Percentiles rank a stretch among this genome's conserved stretches.
phyloP scores from a whole-genome alignment of 805 yeast species.

The Candida germanica region DNA sequence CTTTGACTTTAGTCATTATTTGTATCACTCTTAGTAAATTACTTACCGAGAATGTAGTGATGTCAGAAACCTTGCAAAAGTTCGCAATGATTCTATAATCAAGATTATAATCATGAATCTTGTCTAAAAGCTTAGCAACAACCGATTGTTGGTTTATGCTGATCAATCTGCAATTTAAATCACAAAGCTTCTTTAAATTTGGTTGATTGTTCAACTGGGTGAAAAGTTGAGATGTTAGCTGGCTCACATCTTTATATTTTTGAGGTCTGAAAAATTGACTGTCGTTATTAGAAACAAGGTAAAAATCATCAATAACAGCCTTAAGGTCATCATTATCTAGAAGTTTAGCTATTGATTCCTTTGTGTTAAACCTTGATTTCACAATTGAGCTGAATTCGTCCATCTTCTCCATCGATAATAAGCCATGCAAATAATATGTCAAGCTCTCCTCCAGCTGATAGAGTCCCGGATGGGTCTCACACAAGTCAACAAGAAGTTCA shows the following conservation, averaged over 20 bases:
- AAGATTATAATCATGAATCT: constrained; percentile 1
- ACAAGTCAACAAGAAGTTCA: constrained; percentile 2
- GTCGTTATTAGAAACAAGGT: background rate
- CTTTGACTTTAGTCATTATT: constrained; percentile 22
- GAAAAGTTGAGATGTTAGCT: constrained; percentile 3
- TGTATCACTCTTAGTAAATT: constrained; percentile 24
- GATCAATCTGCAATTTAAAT: constrained; percentile 4
- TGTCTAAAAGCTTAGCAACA: constrained; percentile 5
- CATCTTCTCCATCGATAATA: constrained; percentile 1
- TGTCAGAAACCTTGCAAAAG: constrained; percentile 20
- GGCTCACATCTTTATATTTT: constrained; percentile 1
- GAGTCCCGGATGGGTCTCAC: constrained; percentile 1
- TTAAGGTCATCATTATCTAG: constrained; percentile 3
- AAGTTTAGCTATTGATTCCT: constrained; percentile 2
- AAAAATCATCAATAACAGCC: constrained; percentile 6
- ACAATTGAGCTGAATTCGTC: constrained; percentile 4
- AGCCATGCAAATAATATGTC: constrained; percentile 1
- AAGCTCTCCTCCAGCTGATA: background rate
- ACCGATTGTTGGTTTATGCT: constrained; percentile 11
- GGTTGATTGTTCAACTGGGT: constrained; percentile 4
- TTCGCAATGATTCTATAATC: constrained; percentile 13
- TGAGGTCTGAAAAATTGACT: constrained; percentile 2
- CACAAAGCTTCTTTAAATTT: constrained; percentile 1
- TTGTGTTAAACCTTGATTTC: constrained; percentile 1
- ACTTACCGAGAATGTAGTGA: constrained; percentile 18